Evolutionary conservation across 768 basidiomycete species (phyloP).

Genomic region (Termitomyces eurrhizus): DNA sequence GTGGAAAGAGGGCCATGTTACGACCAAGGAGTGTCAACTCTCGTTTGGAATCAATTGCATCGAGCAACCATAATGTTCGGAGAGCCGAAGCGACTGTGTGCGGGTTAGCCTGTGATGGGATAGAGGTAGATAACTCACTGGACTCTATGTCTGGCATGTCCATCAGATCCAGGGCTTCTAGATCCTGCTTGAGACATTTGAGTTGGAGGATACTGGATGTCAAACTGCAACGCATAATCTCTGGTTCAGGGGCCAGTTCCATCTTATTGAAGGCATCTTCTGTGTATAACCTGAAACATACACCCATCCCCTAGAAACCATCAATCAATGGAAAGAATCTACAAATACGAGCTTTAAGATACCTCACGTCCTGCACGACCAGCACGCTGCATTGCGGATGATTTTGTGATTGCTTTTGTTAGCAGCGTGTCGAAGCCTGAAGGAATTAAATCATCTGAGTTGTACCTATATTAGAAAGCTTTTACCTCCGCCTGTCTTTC

Average conservation of each 20-base stretch:
- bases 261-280: conserved; percentile 72
- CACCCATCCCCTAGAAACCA: conserved; percentile 59
- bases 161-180: conserved; percentile 83
- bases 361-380: conserved; percentile 97
- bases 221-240: conserved; percentile 86
- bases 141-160: conserved; percentile 76
- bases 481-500: conserved; percentile 63
- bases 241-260: conserved; percentile 69
- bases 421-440: conserved; percentile 86
- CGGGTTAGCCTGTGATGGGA: not conserved
- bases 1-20: conserved; percentile 86
- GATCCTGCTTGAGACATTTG: conserved; percentile 76
- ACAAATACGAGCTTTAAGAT: conserved; percentile 9
- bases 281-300: conserved; percentile 92
- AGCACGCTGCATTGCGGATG: conserved; percentile 89
- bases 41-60: conserved; percentile 67
- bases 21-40: conserved; percentile 70
- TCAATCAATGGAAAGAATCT: too few species aligned
- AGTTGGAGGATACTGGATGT: conserved; percentile 82
- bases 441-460: not conserved
- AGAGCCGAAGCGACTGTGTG: conserved; percentile 57
- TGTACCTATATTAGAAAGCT: not conserved
- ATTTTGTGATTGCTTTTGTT: conserved; percentile 80
- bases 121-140: conserved; percentile 44
- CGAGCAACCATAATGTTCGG: conserved; percentile 73